Evolutionary conservation across 371 early-diverging fungal genomes (phyloP), one percentile per base, ranked within the genome.

Genomic region (Encephalitozoon romaleae): DNA sequence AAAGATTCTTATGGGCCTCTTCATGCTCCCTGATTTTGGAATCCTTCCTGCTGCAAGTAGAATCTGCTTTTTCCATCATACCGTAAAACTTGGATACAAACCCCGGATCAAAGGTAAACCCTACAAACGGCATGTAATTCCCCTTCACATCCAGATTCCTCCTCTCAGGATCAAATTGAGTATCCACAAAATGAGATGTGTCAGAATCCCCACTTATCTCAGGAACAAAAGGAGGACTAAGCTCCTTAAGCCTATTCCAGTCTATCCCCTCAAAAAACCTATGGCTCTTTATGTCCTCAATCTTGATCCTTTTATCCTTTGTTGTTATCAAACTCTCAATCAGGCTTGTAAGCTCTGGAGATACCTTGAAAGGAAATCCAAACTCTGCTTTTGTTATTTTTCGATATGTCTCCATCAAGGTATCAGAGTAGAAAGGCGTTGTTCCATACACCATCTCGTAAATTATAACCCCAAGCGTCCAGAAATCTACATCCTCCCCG

Each of bases 381-480:
- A 71, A 81, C 18, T 77, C 72, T 28, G 83, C 75, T 9, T 49
- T 67, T 55, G 64, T 86, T 70, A 90, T 90, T 67, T 67, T 91
- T 89, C 70, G 89, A 87, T 74, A 96, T 89, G 94, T 96, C 77
- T 91, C 90, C 80, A 92, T 94, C 74, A 96, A 93, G 66, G 93
- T 95, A 2, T 87, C 83, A 23, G 90, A 94, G 78, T 94, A 93
- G 85, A 98, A 97, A 0, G 97, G 97, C 11, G 95, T 93, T 53
- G 87, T 85, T 4, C 95, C 96, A 23, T 90, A 88, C 9, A 94
- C 83, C 86, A 98, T 84, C 84, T 96, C 96, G 84, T 90, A 96
- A 2, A 94, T 87, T 12, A 97, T 94, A 84, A 95, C 94, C 1
- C 95, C 99, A 23, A 97, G 82, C 9, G 97, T 93, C 99, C 99